These are phyloP conservation scores for Fraxinus baroniana DNA, from an alignment of 305 asterid genomes.

Conservation along the genomic window DNA sequence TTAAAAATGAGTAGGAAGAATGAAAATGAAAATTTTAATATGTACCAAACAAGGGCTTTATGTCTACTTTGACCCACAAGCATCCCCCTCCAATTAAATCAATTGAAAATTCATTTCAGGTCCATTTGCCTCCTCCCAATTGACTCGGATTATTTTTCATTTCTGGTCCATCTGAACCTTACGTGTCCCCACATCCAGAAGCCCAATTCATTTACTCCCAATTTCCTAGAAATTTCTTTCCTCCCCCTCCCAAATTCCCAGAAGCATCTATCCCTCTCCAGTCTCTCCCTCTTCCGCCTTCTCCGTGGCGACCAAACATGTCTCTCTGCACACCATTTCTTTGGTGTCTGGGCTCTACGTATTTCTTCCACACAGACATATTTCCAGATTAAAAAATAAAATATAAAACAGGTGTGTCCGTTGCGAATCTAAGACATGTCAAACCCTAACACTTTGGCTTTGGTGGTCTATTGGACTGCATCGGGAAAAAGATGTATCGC, in stretches of 20 bases:
- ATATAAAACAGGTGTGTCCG: not conserved
- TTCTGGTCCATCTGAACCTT: not conserved
- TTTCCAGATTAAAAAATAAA: not conserved
- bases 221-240: not conserved
- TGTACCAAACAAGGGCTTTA: not conserved
- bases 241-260: not conserved
- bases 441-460: not conserved
- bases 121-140: not conserved
- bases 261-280: not conserved
- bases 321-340: not conserved
- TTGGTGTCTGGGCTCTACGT: not conserved
- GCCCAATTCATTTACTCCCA: not conserved
- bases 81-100: not conserved
- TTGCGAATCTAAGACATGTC: not conserved
- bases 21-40: no score
- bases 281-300: not conserved
- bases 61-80: not conserved
- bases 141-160: not conserved
- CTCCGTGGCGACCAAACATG: not conserved
- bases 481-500: not conserved
- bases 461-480: not conserved
- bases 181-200: not conserved
- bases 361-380: not conserved
- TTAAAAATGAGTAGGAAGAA: no score
- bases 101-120: not conserved